Percentiles rank a stretch among this genome's conserved stretches.
Conservation (phyloP, 2,329 filamentous ascomycete species). For the Rhinocladiella similis region DNA sequence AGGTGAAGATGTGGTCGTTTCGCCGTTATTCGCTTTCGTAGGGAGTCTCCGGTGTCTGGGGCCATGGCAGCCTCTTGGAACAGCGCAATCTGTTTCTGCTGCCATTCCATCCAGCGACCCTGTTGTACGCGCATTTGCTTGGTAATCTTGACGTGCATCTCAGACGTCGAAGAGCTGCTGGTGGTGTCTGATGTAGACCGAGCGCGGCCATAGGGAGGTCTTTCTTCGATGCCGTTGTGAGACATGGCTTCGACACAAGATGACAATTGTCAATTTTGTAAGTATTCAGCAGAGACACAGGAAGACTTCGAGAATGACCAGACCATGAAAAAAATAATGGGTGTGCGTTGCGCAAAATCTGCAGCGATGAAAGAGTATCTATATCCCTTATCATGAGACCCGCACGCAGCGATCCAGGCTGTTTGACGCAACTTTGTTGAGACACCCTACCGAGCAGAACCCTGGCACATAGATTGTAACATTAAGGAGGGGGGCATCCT, state of each 20-base stretch:
- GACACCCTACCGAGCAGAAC: background rate
- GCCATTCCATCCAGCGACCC: slow-evolving; percentile 22
- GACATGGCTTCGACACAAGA: background rate
- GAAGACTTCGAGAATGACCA: no score
- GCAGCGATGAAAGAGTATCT: background rate
- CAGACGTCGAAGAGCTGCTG: slow-evolving; percentile 4
- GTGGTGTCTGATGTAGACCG: slow-evolving; percentile 20
- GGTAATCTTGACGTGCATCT: slow-evolving; percentile 22
- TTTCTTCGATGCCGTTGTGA: background rate
- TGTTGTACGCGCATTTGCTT: slow-evolving; percentile 23
- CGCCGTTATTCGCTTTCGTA: slow-evolving; percentile 13
- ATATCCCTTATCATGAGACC: background rate
- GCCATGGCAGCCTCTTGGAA: slow-evolving; percentile 14
- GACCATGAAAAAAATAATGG: no score
- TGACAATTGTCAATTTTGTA: no score
- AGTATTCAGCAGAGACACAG: no score
- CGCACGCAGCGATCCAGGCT: background rate
- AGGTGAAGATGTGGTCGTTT: slow-evolving; percentile 22
- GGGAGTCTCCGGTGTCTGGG: slow-evolving; percentile 1
- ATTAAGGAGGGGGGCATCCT: background rate
- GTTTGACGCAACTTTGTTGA: background rate
- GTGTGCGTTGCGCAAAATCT: no score
- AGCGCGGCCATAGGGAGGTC: background rate
- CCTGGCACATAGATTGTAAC: background rate
- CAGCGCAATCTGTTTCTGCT: slow-evolving; percentile 19